These are phyloP conservation scores for Aphanomyces stellatus DNA, from an alignment of 352 stramenopile genomes.

Conservation along the genomic window DNA sequence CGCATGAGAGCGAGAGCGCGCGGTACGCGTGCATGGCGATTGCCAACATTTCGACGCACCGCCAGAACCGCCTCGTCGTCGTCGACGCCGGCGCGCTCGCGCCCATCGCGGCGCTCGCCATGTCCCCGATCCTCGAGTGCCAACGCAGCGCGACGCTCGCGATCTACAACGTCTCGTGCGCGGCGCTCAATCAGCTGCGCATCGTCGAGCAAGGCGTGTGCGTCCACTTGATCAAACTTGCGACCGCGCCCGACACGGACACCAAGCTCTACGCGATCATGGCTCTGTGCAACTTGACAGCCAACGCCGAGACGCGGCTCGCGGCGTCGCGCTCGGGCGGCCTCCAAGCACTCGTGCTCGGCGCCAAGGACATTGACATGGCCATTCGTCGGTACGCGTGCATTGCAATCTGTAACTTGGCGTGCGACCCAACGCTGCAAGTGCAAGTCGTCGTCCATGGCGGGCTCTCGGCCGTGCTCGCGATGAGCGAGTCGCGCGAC, in stretches of 20 bases:
- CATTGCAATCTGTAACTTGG: conserved; percentile 93
- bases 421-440: conserved; percentile 84
- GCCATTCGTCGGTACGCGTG: conserved; percentile 85
- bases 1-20: conserved; percentile 60
- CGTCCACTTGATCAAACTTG: conserved; percentile 78
- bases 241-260: conserved; percentile 79
- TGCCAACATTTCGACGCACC: conserved; percentile 87
- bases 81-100: conserved; percentile 75
- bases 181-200: conserved; percentile 82
- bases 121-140: conserved; percentile 79
- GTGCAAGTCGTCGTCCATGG: conserved; percentile 91
- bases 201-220: conserved; percentile 87
- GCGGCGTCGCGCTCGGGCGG: conserved; percentile 84
- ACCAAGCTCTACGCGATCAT: conserved; percentile 93
- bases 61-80: conserved; percentile 81
- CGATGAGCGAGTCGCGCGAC: conserved; percentile 41
- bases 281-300: conserved; percentile 93
- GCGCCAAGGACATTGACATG: conserved; percentile 82
- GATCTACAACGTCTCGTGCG: conserved; percentile 94
- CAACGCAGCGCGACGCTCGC: conserved; percentile 86
- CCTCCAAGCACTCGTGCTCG: conserved; percentile 86
- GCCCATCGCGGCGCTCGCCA: conserved; percentile 72
- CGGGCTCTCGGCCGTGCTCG: conserved; percentile 80
- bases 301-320: conserved; percentile 86
- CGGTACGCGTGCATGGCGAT: conserved; percentile 92